Evolutionary conservation across 2,329 filamentous ascomycete species (phyloP).

Genomic region (Epichloe typhina): DNA sequence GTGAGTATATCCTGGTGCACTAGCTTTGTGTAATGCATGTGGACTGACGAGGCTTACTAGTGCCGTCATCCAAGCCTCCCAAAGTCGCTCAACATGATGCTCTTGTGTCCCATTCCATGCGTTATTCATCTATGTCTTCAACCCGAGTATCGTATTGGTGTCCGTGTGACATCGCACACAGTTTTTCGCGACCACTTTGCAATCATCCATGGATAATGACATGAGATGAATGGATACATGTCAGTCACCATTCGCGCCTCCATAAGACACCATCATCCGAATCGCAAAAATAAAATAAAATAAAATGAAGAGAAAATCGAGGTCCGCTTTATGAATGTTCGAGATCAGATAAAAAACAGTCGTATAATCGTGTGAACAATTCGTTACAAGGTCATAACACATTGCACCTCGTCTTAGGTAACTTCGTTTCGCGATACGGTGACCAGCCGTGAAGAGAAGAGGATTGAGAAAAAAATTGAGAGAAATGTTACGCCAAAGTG

Average conservation of each 20-base stretch:
- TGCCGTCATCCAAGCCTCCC: constrained; percentile 7
- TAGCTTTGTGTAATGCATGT: not conserved
- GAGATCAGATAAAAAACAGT: constrained; percentile 11
- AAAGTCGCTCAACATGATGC: constrained; percentile 7
- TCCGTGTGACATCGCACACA: constrained; percentile 4
- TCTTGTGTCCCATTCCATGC: constrained; percentile 9
- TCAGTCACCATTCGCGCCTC: constrained; percentile 9
- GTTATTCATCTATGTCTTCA: constrained; percentile 8
- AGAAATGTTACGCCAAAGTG: not conserved
- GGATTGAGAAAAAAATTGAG: constrained; percentile 12
- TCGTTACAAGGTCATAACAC: constrained; percentile 22
- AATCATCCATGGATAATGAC: not conserved
- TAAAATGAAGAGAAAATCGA: not conserved
- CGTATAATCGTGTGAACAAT: constrained; percentile 19
- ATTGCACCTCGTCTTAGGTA: constrained; percentile 18
- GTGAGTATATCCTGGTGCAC: not conserved
- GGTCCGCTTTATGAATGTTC: not conserved
- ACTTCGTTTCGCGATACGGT: constrained; percentile 20
- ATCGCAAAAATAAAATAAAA: not conserved
- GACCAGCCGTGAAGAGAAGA: constrained; percentile 20
- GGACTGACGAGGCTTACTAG: not conserved
- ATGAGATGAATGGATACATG: constrained; percentile 15
- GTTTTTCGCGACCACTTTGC: not conserved
- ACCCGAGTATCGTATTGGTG: constrained; percentile 7
- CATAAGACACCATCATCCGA: not conserved